These are phyloP conservation scores for Pestalotiopsis fici DNA, from an alignment of 2,329 filamentous ascomycete genomes.

Conservation along the genomic window DNA sequence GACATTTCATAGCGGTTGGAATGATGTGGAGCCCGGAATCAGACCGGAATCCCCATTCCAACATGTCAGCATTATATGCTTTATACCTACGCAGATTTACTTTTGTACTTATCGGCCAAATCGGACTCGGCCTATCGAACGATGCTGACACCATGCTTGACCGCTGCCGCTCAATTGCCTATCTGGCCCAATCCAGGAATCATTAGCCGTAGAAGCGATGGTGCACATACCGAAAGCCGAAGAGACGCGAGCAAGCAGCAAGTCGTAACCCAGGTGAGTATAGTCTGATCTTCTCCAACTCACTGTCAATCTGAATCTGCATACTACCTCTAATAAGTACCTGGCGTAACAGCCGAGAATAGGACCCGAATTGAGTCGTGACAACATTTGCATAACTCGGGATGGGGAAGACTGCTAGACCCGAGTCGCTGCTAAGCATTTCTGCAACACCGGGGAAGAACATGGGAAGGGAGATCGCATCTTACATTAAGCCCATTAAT, in stretches of 20 bases:
- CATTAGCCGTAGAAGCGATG: background rate
- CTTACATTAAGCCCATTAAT: no score
- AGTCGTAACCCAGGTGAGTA: background rate
- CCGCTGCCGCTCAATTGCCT: background rate
- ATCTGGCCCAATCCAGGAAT: background rate
- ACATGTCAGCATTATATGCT: background rate
- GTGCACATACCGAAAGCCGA: background rate
- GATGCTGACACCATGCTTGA: background rate
- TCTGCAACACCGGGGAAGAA: no score
- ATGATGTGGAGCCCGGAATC: background rate
- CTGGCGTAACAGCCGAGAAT: no score
- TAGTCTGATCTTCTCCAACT: background rate
- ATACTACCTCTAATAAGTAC: background rate
- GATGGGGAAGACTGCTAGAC: background rate
- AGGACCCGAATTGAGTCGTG: no score
- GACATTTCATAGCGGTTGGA: background rate
- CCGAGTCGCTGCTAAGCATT: no score
- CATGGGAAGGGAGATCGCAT: no score
- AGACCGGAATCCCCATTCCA: constrained; percentile 1
- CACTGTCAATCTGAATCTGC: background rate
- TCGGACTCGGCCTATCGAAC: constrained; percentile 1
- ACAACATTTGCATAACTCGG: background rate
- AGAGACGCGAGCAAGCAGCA: background rate
- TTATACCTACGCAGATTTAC: background rate
- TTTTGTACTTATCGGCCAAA: background rate